phyloP scores from a whole-genome alignment of 495 filamentous ascomycete species.

The Jackrogersella multiformis region DNA sequence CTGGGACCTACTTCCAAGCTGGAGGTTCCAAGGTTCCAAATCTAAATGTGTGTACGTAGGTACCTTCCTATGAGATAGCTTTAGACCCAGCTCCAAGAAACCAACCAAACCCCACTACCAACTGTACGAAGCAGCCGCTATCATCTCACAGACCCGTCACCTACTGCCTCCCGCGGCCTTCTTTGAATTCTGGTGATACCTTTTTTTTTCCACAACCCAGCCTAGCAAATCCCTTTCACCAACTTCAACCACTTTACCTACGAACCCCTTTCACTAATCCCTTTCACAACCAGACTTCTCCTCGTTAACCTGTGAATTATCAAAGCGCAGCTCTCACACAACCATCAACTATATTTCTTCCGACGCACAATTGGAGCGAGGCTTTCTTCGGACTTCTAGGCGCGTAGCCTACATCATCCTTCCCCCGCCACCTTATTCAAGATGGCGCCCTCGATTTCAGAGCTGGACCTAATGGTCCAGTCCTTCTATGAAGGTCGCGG shows the following conservation, averaged over 20 bases:
- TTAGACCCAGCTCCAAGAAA: slow-evolving; percentile 25
- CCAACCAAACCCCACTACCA: slow-evolving; percentile 32
- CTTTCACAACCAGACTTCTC: not conserved
- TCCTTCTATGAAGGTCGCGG: slow-evolving; percentile 97
- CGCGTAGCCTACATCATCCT: slow-evolving; percentile 43
- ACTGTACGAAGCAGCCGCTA: slow-evolving; percentile 30
- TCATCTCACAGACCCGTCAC: slow-evolving; percentile 38
- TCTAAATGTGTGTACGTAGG: not conserved
- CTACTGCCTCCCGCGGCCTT: slow-evolving; percentile 25
- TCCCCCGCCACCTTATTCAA: slow-evolving; percentile 37
- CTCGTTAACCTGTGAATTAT: not conserved
- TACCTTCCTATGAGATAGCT: slow-evolving; percentile 11
- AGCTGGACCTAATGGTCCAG: slow-evolving; percentile 94
- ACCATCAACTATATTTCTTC: slow-evolving; percentile 17
- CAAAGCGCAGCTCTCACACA: not conserved
- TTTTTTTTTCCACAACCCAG: slow-evolving; percentile 29
- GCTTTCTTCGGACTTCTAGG: slow-evolving; percentile 38
- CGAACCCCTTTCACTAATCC: slow-evolving; percentile 7
- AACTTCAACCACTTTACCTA: not conserved
- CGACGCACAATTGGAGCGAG: slow-evolving; percentile 31
- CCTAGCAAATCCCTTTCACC: slow-evolving; percentile 2
- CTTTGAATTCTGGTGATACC: slow-evolving; percentile 42
- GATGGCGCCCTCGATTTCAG: slow-evolving; percentile 76
- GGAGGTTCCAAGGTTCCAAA: slow-evolving; percentile 1
- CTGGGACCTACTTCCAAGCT: slow-evolving; percentile 6